phyloP scores from a whole-genome alignment of 495 filamentous ascomycete genomes.

The Lasiosphaeria miniovina region DNA sequence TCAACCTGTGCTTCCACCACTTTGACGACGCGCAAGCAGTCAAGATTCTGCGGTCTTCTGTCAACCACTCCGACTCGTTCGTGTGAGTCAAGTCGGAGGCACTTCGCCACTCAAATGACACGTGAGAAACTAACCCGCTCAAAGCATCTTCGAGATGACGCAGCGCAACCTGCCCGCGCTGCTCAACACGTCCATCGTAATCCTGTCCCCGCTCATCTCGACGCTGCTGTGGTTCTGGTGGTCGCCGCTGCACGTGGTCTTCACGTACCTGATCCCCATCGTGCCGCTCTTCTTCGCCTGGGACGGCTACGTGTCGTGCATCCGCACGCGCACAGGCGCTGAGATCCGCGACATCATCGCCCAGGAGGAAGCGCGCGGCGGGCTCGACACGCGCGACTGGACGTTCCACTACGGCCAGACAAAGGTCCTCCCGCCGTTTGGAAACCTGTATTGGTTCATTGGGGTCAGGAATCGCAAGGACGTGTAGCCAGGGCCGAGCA shows the following conservation, averaged over 20 bases:
- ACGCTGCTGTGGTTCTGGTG: slow-evolving; percentile 1
- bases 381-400: background rate
- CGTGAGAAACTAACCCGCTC: too few species aligned
- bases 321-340: background rate
- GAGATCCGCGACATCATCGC: slow-evolving; percentile 1
- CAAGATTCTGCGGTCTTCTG: background rate
- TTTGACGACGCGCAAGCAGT: background rate
- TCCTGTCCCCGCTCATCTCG: background rate
- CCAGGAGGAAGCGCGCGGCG: background rate
- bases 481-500: too few species aligned
- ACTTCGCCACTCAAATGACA: too few species aligned
- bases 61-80: background rate
- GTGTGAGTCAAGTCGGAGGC: background rate
- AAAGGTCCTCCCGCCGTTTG: background rate
- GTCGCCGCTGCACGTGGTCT: background rate
- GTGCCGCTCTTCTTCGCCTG: slow-evolving; percentile 1
- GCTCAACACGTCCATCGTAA: background rate
- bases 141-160: background rate
- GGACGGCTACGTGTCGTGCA: background rate
- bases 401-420: background rate
- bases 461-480: background rate
- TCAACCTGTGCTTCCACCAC: slow-evolving; percentile 1
- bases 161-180: background rate
- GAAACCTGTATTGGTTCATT: background rate
- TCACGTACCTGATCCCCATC: background rate